Evolutionary conservation across 257 asterid species (phyloP).

Genomic region (Fraxinus cuspidata): DNA sequence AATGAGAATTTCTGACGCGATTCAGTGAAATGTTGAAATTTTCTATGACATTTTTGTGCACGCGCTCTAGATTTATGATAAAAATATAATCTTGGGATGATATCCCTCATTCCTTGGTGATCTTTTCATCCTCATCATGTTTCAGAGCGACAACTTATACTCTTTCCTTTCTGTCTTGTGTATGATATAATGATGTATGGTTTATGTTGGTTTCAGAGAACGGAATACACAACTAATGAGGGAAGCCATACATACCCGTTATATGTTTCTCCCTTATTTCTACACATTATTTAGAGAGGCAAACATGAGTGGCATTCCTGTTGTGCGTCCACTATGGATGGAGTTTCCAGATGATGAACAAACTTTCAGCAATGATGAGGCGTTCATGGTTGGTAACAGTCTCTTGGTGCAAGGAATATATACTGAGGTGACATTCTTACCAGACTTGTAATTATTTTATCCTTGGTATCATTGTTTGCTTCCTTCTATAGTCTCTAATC

Average conservation of each 20-base stretch:
- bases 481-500: neutral
- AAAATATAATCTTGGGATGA: neutral
- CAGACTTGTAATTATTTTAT: neutral
- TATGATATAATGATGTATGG: conserved; percentile 14
- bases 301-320: conserved; percentile 80
- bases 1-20: neutral
- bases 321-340: conserved; percentile 97
- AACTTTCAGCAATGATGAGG: conserved; percentile 84
- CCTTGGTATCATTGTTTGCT: conserved; percentile 6
- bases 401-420: conserved; percentile 94
- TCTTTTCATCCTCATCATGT: neutral
- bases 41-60: neutral
- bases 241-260: conserved; percentile 87
- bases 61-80: neutral
- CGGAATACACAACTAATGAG: conserved; percentile 74
- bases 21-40: neutral
- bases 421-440: conserved; percentile 61
- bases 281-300: conserved; percentile 97
- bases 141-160: neutral
- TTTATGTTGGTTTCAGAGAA: conserved; percentile 56
- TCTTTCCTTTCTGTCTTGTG: neutral
- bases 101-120: neutral
- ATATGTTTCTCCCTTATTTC: conserved; percentile 86
- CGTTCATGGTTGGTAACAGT: conserved; percentile 93
- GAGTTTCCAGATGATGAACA: conserved; percentile 90